phyloP scores from a whole-genome alignment of 768 basidiomycete species.

The Trametopsis cervina region DNA sequence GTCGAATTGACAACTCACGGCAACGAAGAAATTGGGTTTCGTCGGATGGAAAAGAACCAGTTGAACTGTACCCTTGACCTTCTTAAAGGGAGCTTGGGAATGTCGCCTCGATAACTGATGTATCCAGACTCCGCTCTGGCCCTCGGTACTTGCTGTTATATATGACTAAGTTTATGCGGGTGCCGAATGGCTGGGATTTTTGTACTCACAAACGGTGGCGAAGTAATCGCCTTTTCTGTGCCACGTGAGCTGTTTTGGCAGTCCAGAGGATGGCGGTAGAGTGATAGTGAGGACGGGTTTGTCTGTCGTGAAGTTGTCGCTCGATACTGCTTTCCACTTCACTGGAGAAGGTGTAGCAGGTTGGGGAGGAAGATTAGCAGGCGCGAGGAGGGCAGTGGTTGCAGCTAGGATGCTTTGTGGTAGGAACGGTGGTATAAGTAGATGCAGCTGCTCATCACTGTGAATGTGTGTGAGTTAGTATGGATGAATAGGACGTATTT shows the following conservation, averaged over 20 bases:
- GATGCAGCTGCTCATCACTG: conserved; percentile 77
- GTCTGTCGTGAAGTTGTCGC: conserved; percentile 41
- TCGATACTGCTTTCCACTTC: conserved; percentile 57
- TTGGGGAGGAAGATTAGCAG: conserved; percentile 52
- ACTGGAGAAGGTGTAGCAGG: conserved; percentile 53
- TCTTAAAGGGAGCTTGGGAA: conserved; percentile 97
- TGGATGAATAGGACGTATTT: neutral
- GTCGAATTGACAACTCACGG: conserved; percentile 45
- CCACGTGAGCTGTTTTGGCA: conserved; percentile 81
- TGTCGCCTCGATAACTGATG: conserved; percentile 91
- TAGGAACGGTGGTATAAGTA: conserved; percentile 76
- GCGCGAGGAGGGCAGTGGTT: conserved; percentile 58
- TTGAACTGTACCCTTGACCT: conserved; percentile 87
- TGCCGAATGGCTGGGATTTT: neutral
- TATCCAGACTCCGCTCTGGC: conserved; percentile 86
- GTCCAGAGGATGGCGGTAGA: conserved; percentile 59
- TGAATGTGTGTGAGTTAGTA: conserved; percentile 7
- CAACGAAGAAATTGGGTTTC: conserved; percentile 96
- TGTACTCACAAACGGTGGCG: conserved; percentile 82
- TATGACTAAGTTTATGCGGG: conserved; percentile 2
- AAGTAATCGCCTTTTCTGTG: conserved; percentile 94
- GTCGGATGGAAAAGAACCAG: conserved; percentile 89
- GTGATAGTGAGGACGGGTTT: conserved; percentile 52
- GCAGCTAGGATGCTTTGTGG: conserved; percentile 47
- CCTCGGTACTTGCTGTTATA: conserved; percentile 50